Evolutionary conservation across 305 asterid genomes (phyloP).

Genomic region (Fraxinus dipetala): DNA sequence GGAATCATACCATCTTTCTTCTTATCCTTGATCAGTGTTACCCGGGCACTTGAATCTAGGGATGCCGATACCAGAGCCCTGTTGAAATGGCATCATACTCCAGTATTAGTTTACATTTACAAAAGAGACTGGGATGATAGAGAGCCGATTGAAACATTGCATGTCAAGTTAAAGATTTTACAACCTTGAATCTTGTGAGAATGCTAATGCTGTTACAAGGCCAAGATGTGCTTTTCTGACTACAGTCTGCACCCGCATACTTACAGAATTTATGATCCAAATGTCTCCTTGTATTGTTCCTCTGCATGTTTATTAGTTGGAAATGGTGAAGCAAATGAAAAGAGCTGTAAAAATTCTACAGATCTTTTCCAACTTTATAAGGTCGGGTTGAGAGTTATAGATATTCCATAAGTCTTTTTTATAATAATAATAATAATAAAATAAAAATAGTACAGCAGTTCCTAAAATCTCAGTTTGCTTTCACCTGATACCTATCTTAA

Average conservation of each 20-base stretch:
- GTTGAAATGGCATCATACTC: conserved; percentile 18
- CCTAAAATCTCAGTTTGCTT: neutral
- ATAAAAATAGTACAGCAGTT: neutral
- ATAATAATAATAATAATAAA: too few relatives aligned
- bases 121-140: neutral
- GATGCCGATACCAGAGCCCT: conserved; percentile 83
- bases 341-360: conserved; percentile 4
- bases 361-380: neutral
- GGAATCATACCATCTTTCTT: conserved; percentile 31
- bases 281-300: conserved; percentile 85
- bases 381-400: neutral
- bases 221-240: conserved; percentile 91
- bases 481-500: neutral
- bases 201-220: conserved; percentile 69
- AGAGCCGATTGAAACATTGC: conserved; percentile 5
- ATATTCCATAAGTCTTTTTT: neutral
- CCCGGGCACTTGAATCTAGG: conserved; percentile 81
- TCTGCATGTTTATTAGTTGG: conserved; percentile 45
- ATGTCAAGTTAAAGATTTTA: conserved; percentile 15
- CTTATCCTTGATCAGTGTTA: conserved; percentile 41
- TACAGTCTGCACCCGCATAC: conserved; percentile 48
- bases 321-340: conserved; percentile 19
- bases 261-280: conserved; percentile 45
- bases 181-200: conserved; percentile 89
- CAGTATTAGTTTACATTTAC: conserved; percentile 12